Evolutionary conservation across 2,329 filamentous ascomycete species (phyloP), one percentile per base, ranked within the genome.

Genomic region (Aspergillus hortae): DNA sequence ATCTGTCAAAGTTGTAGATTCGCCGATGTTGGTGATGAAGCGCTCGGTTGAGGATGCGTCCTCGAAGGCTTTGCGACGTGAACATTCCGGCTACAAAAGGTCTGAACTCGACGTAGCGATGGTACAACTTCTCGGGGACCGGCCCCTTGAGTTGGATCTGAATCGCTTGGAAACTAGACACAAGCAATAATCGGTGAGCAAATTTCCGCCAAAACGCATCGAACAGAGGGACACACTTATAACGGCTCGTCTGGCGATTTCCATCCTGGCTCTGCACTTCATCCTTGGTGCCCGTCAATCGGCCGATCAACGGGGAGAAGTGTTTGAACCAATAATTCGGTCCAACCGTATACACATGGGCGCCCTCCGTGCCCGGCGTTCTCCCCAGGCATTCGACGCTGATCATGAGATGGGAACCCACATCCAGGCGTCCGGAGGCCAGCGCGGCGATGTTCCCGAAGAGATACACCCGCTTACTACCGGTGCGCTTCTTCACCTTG

Each of bases 51-150:
- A 96, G 76, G 43, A 96, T 79, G 56, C 84, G 86, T 15, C 92
- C 92, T 45, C 88, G 82, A 4, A 96, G 63, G 48, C 91, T 92
- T 25, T 83, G 82, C 9, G 84, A 83, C 1, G 85, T 87, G 72
- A 96, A 97, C 85, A 96, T 95, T 57, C 85, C 83, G 46, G 89
- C 89, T 49, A 97, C 88, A 64, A 96, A 90, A 23, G 92, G 91
- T 51, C 85, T 88, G 72, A 96, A 96, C 68, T 95, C 92, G 52
- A 96, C 92, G 65, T 88, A 97, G 59, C 91, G 88, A 68, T 96
- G 92, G 69, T 96, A 96, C 32, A 97, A 77, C 56, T 85, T 78
- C 2, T 83, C 76, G 0, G 92, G 92, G 0, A 94, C 87, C 0
- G 92, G 92, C 0, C 92, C 92, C 43, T 82, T 79, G 6, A 97